Percentiles rank a stretch among this genome's conserved stretches.
phyloP scores from a whole-genome alignment of 225 moss, liverwort and hornwort genomes.

The Bryum argenteum region DNA sequence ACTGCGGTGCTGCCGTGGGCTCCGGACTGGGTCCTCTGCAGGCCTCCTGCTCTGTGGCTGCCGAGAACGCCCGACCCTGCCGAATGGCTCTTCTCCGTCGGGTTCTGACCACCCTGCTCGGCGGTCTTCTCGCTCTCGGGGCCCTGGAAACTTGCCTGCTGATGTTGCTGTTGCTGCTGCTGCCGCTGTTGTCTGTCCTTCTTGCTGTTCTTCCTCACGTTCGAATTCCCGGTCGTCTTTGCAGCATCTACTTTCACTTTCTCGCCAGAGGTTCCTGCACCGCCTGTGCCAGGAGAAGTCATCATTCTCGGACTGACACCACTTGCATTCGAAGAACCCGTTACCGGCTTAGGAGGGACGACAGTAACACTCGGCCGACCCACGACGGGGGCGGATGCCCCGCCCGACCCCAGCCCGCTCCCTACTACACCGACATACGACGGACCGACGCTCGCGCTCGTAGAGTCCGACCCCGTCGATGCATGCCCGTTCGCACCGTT shows the following conservation, averaged over 20 bases:
- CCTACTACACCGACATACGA: constrained; percentile 36
- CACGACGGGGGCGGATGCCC: constrained; percentile 36
- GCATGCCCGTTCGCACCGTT: constrained; percentile 54
- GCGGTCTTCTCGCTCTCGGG: constrained; percentile 37
- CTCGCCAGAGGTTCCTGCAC: constrained; percentile 56
- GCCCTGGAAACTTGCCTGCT: constrained; percentile 32
- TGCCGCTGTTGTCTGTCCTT: constrained; percentile 80
- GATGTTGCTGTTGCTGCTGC: constrained; percentile 39
- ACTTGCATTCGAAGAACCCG: constrained; percentile 55
- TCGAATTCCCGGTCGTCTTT: constrained; percentile 53
- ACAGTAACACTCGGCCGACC: constrained; percentile 60
- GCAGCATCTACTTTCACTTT: constrained; percentile 65
- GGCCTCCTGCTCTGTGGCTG: constrained; percentile 38
- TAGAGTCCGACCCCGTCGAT: constrained; percentile 42
- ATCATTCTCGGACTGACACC: constrained; percentile 68
- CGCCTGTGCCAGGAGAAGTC: constrained; percentile 56
- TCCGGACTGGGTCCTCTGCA: constrained; percentile 58
- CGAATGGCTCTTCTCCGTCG: constrained; percentile 24
- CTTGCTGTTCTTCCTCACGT: constrained; percentile 59
- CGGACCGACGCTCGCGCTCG: constrained; percentile 33
- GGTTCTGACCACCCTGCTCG: constrained; percentile 33
- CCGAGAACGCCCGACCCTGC: constrained; percentile 27
- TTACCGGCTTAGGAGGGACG: constrained; percentile 54
- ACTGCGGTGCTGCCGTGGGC: constrained; percentile 44
- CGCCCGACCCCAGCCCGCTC: constrained; percentile 31